phyloP scores from a whole-genome alignment of 228 moss, liverwort and hornwort species.

The Sphagnum magellanicum region DNA sequence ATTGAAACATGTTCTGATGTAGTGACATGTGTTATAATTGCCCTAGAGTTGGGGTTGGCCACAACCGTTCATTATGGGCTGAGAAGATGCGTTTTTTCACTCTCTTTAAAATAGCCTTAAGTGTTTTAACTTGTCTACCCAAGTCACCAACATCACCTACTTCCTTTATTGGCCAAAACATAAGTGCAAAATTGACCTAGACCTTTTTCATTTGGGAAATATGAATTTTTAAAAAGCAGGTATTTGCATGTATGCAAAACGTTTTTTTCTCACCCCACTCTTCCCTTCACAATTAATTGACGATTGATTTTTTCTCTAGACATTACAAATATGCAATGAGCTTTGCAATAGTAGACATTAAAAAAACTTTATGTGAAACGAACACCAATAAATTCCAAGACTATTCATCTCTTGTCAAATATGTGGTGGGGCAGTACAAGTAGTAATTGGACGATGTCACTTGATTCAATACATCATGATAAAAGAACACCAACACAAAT shows the following conservation, averaged over 20 bases:
- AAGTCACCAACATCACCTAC: conserved; percentile 82
- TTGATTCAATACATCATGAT: too few species aligned
- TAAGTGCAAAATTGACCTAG: conserved; percentile 3
- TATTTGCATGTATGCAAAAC: background rate
- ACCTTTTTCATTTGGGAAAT: background rate
- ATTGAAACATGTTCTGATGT: too few species aligned
- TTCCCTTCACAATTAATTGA: background rate
- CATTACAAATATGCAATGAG: conserved; percentile 84
- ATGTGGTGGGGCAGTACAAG: too few species aligned
- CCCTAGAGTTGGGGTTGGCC: conserved; percentile 50
- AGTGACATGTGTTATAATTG: too few species aligned
- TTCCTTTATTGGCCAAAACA: conserved; percentile 91
- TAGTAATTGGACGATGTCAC: too few species aligned
- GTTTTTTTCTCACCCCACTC: background rate
- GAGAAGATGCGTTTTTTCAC: conserved; percentile 77
- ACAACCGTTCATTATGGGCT: conserved; percentile 85
- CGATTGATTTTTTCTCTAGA: background rate
- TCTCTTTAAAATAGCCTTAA: conserved; percentile 58
- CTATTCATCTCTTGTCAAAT: conserved; percentile 88
- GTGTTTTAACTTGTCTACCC: conserved; percentile 88
- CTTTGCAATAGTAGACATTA: conserved; percentile 64
- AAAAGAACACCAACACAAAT: too few species aligned
- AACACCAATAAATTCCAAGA: conserved; percentile 66
- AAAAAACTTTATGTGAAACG: conserved; percentile 50
- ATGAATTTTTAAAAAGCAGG: background rate